phyloP scores from a whole-genome alignment of 805 yeast species.

The Candida sithepensis region DNA sequence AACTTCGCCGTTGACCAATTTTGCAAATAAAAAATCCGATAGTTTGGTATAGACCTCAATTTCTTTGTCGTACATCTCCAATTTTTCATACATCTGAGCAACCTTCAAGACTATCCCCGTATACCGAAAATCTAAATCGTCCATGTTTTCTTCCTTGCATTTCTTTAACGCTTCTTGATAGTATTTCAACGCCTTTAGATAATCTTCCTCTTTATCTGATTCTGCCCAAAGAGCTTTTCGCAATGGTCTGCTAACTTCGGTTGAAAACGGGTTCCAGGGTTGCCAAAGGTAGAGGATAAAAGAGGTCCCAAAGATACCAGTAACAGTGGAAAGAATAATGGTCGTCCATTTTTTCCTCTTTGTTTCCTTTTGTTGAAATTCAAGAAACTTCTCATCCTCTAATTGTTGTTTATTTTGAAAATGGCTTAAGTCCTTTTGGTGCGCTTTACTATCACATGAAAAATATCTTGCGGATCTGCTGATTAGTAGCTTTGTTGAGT shows the following conservation, averaged over 20 bases:
- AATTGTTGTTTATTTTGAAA: constrained; percentile 8
- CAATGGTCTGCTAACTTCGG: constrained; percentile 60
- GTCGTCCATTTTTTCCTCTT: constrained; percentile 13
- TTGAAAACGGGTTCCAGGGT: constrained; percentile 33
- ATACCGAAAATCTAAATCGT: constrained; percentile 68
- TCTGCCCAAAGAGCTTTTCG: constrained; percentile 85
- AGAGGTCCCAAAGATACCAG: constrained; percentile 17
- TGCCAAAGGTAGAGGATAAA: constrained; percentile 28
- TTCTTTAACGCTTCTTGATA: constrained; percentile 73
- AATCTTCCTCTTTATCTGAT: constrained; percentile 61
- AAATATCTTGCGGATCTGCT: not conserved
- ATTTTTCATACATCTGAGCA: constrained; percentile 80
- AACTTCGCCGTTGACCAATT: constrained; percentile 23
- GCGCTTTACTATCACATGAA: not conserved
- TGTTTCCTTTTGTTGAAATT: constrained; percentile 9
- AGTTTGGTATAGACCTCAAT: constrained; percentile 43
- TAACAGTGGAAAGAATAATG: constrained; percentile 12
- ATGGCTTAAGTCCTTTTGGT: not conserved
- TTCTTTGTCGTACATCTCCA: constrained; percentile 62
- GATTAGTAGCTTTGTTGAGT: not conserved
- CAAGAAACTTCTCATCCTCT: constrained; percentile 6
- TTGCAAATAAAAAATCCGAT: constrained; percentile 25
- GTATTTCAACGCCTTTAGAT: constrained; percentile 60
- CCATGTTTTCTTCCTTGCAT: constrained; percentile 53
- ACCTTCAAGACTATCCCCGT: constrained; percentile 87